Percentiles rank a stretch among this genome's conserved stretches.
Evolutionary conservation across 164 flowering plant genomes (phyloP).

Genomic region (Dillenia suffruticosa): DNA sequence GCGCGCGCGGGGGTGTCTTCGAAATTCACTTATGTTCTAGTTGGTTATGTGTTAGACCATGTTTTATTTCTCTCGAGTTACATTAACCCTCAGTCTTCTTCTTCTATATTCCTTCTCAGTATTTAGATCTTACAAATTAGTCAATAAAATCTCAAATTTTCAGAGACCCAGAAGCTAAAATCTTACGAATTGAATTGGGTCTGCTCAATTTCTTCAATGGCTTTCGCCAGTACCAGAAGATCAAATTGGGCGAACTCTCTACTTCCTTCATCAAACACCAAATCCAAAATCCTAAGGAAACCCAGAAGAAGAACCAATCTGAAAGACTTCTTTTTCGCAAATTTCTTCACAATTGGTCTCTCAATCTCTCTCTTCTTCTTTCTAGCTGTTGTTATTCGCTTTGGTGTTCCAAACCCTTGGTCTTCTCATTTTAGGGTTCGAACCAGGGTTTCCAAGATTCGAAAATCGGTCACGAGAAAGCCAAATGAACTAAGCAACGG

Average conservation of each 20-base stretch:
- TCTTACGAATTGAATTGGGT: too few relatives aligned
- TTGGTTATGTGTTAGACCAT: too few relatives aligned
- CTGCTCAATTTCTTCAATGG: too few relatives aligned
- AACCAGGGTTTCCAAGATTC: constrained; percentile 3
- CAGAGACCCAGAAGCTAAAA: too few relatives aligned
- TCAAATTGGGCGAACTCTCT: constrained; percentile 35
- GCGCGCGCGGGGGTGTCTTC: too few relatives aligned
- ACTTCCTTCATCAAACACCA: constrained; percentile 33
- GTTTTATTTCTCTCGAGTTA: too few relatives aligned
- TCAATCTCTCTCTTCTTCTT: constrained; percentile 61
- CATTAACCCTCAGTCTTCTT: too few relatives aligned
- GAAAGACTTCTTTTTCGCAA: constrained; percentile 49
- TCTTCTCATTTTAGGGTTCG: constrained; percentile 32
- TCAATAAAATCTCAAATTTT: too few relatives aligned
- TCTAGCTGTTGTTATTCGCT: constrained; percentile 41
- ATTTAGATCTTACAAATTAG: too few relatives aligned
- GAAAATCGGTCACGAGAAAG: constrained; percentile 20
- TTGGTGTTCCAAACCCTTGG: constrained; percentile 52
- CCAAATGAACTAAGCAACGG: constrained; percentile 6
- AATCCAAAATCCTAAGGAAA: constrained; percentile 47
- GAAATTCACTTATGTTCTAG: too few relatives aligned
- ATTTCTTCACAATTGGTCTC: constrained; percentile 71
- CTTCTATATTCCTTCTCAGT: too few relatives aligned
- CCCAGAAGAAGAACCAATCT: constrained; percentile 43
- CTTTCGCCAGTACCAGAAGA: constrained; percentile 7